Evolutionary conservation across 495 filamentous ascomycete genomes (phyloP).

Genomic region (Collariella sp.): DNA sequence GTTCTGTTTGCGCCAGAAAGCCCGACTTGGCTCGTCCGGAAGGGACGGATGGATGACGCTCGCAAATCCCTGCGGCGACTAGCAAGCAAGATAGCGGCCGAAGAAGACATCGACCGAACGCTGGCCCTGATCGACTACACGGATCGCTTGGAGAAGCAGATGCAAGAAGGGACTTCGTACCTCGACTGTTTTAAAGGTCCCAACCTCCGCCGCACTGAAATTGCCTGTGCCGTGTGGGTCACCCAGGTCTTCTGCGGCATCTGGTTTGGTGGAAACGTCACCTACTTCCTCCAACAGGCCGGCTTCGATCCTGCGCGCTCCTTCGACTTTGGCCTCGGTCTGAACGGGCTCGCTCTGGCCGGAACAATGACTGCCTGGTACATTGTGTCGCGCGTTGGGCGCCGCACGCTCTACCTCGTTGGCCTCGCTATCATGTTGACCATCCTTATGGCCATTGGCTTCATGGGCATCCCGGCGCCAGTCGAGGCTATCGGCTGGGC

Average conservation of each 20-base stretch:
- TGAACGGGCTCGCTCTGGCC: slow-evolving; percentile 32
- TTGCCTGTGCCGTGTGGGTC: slow-evolving; percentile 42
- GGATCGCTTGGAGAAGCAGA: slow-evolving; percentile 49
- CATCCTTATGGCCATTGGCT: slow-evolving; percentile 50
- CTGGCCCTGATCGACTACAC: slow-evolving; percentile 55
- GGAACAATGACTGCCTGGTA: slow-evolving; percentile 48
- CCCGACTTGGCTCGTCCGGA: slow-evolving; percentile 57
- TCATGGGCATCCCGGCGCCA: slow-evolving; percentile 45
- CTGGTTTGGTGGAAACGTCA: slow-evolving; percentile 50
- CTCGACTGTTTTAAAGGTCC: slow-evolving; percentile 47
- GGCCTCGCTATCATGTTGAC: slow-evolving; percentile 41
- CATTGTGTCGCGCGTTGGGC: slow-evolving; percentile 44
- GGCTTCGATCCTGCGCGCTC: slow-evolving; percentile 42
- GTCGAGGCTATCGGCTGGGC: slow-evolving; percentile 40
- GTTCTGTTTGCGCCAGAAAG: slow-evolving; percentile 52
- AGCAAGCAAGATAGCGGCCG: too few relatives aligned
- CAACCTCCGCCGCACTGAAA: slow-evolving; percentile 49
- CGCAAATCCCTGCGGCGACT: slow-evolving; percentile 37
- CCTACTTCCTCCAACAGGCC: slow-evolving; percentile 56
- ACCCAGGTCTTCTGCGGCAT: slow-evolving; percentile 45
- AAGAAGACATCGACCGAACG: slow-evolving; percentile 16
- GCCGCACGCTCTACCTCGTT: slow-evolving; percentile 44
- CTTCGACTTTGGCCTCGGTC: slow-evolving; percentile 44
- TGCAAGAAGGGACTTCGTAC: slow-evolving; percentile 49
- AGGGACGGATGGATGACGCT: slow-evolving; percentile 46